Evolutionary conservation across 1,284 basidiomycete species (phyloP).

Genomic region (Spongispora temasekensis): DNA sequence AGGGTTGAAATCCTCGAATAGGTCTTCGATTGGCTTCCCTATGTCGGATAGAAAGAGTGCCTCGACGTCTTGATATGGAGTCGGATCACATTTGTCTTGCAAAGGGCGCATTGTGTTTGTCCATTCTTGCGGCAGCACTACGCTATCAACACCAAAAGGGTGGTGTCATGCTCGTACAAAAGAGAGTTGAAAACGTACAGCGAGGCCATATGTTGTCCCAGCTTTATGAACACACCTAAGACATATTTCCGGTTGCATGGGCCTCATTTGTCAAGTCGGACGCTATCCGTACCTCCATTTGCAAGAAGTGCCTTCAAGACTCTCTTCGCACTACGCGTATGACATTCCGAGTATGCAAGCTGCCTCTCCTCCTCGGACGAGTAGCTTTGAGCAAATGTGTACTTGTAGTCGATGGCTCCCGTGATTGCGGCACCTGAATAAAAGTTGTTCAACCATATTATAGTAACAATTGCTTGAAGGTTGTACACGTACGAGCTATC

Average conservation of each 20-base stretch:
- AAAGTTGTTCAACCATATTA: not conserved
- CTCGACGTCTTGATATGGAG: conserved; percentile 69
- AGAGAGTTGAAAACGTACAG: conserved; percentile 43
- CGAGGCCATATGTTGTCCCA: conserved; percentile 88
- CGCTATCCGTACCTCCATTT: conserved; percentile 70
- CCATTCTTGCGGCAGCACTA: conserved; percentile 83
- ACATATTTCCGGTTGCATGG: not conserved
- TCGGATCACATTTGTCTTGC: conserved; percentile 86
- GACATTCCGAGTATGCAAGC: conserved; percentile 74
- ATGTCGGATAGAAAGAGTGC: conserved; percentile 73
- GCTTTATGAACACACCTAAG: conserved; percentile 86
- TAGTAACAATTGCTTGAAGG: too few relatives aligned
- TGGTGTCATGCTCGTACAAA: conserved; percentile 1
- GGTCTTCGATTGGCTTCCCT: conserved; percentile 59
- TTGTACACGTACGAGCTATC: conserved; percentile 52
- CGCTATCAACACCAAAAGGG: conserved; percentile 32
- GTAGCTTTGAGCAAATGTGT: conserved; percentile 65
- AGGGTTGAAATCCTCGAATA: conserved; percentile 85
- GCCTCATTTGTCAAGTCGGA: not conserved
- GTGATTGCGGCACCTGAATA: conserved; percentile 58
- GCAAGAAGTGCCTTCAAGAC: conserved; percentile 79
- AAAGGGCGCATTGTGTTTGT: conserved; percentile 66
- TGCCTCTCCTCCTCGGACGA: conserved; percentile 55
- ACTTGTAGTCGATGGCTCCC: conserved; percentile 85
- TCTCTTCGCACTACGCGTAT: conserved; percentile 76